Evolutionary conservation across 2,329 filamentous ascomycete genomes (phyloP), one percentile per base, ranked within the genome.

Genomic region (Grosmannia penicillata): DNA sequence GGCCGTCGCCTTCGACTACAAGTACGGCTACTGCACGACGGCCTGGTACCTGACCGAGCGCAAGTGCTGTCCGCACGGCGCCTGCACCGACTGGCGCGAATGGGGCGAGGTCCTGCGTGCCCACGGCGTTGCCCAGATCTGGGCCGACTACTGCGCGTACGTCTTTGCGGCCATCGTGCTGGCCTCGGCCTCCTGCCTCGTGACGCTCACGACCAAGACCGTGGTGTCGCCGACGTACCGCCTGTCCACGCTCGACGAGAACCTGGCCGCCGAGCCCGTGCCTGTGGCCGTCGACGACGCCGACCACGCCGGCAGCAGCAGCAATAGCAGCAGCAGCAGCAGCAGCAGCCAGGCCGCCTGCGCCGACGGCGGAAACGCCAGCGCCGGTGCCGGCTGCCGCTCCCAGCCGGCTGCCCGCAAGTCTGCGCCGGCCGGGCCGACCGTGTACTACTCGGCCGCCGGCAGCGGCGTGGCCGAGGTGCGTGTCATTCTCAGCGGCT

Each of bases 401-500:
- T 8, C 6, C 4, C 22, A 27, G 11, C 9, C 27, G 19, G 8
- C 8, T 8, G 18, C 8, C 23, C n/a, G 15, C 23, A 14, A n/a
- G 31, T 17, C 37, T 11, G 11, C 33, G 6, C 35, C 40, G 2
- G 57, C 64, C 1, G 71, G 79, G 3, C 82, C 84, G 1, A 93
- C 93, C 79, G 72, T 89, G 6, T 98, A 94, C 58, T 98, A 95
- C 56, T 87, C 91, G 8, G 91, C 89, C 42, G 89, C 89, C 30
- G 91, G 91, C 35, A 94, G 86, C 58, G 91, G 91, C 49, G 91
- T 98, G 11, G 91, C 91, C 7, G 91, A 98, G 61, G 89, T 96
- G 40, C 87, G 91, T 47, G 91, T 96, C 43, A 96, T 96, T 42
- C 72, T 96, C n/a, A 95, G 86, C 51, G 91, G 91, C 6, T 98